phyloP scores from a whole-genome alignment of 2,329 filamentous ascomycete genomes.

The Cladophialophora psammophila region DNA sequence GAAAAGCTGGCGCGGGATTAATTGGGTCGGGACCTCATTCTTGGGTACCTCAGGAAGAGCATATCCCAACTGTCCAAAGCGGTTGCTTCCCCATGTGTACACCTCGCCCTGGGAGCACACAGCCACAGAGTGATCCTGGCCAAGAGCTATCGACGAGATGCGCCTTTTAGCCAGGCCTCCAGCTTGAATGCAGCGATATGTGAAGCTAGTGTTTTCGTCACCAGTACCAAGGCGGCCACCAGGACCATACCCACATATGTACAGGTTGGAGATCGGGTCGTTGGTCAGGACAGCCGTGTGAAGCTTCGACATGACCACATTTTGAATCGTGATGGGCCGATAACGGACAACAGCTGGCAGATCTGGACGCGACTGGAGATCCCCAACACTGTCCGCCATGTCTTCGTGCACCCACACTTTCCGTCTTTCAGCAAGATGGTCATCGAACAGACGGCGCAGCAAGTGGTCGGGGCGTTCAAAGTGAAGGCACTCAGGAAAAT shows the following conservation, averaged over 20 bases:
- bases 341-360: conserved; percentile 77
- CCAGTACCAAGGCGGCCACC: conserved; percentile 89
- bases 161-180: conserved; percentile 76
- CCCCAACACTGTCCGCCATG: conserved; percentile 32
- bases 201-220: conserved; percentile 87
- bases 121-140: conserved; percentile 89
- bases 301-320: conserved; percentile 87
- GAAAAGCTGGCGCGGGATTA: conserved; percentile 85
- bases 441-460: conserved; percentile 74
- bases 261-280: conserved; percentile 88
- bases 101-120: conserved; percentile 86
- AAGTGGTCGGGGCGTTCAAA: conserved; percentile 80
- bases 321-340: conserved; percentile 76
- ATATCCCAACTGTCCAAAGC: conserved; percentile 85
- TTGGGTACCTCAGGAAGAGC: conserved; percentile 66
- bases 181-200: conserved; percentile 80
- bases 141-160: conserved; percentile 79
- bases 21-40: conserved; percentile 85
- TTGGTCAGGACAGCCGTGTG: conserved; percentile 88
- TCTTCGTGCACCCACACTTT: conserved; percentile 43
- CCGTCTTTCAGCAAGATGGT: conserved; percentile 61
- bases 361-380: conserved; percentile 56
- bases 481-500: conserved; percentile 85
- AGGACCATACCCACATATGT: conserved; percentile 89
- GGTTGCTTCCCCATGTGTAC: conserved; percentile 94